Evolutionary conservation across 2,329 filamentous ascomycete genomes (phyloP).

Genomic region (Amylocarpus encephaloides): DNA sequence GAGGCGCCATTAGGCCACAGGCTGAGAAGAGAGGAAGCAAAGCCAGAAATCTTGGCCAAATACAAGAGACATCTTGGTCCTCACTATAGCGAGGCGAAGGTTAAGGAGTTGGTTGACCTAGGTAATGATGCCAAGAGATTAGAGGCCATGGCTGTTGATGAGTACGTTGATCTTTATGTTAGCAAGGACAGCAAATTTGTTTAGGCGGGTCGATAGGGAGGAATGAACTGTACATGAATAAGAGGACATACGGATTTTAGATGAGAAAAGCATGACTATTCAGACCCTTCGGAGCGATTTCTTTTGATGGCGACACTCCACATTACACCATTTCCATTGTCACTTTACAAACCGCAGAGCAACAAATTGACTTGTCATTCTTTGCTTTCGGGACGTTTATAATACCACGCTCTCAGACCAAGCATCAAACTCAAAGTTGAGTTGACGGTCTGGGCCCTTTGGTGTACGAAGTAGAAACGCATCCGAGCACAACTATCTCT

Average conservation of each 20-base stretch:
- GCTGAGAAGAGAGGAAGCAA: conserved; percentile 87
- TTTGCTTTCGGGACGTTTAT: no score
- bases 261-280: not conserved
- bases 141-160: conserved; percentile 77
- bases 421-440: no score
- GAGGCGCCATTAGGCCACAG: conserved; percentile 93
- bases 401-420: no score
- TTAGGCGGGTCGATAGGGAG: conserved; percentile 16
- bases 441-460: no score
- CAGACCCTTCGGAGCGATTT: no score
- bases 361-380: no score
- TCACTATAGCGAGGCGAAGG: conserved; percentile 70
- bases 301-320: no score
- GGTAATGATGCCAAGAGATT: conserved; percentile 69
- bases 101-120: conserved; percentile 76
- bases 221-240: not conserved
- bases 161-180: conserved; percentile 83
- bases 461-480: no score
- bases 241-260: not conserved
- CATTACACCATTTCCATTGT: no score
- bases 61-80: conserved; percentile 86
- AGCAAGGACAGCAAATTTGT: conserved; percentile 57
- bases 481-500: no score
- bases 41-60: conserved; percentile 93
- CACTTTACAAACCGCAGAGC: no score